phyloP scores from a whole-genome alignment of 176 grass and related monocot species.

The Poa annua region DNA sequence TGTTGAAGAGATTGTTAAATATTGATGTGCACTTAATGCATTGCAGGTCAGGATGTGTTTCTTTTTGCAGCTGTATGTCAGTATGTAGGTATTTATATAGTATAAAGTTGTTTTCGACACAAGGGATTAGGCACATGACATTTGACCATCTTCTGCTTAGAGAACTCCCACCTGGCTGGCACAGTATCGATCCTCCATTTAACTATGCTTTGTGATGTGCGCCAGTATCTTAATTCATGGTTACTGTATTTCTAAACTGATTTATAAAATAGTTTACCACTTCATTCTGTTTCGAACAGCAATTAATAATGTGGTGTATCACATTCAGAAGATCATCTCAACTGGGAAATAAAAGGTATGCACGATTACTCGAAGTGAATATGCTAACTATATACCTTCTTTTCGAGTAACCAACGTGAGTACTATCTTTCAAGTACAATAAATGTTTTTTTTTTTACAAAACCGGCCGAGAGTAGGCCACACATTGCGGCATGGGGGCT shows the following conservation, averaged over 20 bases:
- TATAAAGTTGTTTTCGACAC: not conserved
- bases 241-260: not conserved
- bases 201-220: not conserved
- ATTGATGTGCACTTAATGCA: not conserved
- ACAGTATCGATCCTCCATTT: not conserved
- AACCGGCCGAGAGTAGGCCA: not conserved
- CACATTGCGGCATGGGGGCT: not conserved
- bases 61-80: slow-evolving; percentile 7
- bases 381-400: too few species aligned
- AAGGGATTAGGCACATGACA: not conserved
- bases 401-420: too few species aligned
- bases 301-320: not conserved
- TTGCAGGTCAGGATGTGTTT: not conserved
- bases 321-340: not conserved
- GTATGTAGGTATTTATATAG: not conserved
- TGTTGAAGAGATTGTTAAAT: not conserved
- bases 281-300: not conserved
- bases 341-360: too few species aligned
- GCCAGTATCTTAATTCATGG: not conserved
- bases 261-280: not conserved
- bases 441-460: not conserved
- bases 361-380: too few species aligned
- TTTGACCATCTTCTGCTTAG: slow-evolving; percentile 13
- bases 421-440: not conserved
- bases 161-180: not conserved